Percentiles rank a stretch among this genome's conserved stretches.
Conservation (phyloP, 192 early-diverging fungal genomes). For the Entophlyctis helioformis region DNA sequence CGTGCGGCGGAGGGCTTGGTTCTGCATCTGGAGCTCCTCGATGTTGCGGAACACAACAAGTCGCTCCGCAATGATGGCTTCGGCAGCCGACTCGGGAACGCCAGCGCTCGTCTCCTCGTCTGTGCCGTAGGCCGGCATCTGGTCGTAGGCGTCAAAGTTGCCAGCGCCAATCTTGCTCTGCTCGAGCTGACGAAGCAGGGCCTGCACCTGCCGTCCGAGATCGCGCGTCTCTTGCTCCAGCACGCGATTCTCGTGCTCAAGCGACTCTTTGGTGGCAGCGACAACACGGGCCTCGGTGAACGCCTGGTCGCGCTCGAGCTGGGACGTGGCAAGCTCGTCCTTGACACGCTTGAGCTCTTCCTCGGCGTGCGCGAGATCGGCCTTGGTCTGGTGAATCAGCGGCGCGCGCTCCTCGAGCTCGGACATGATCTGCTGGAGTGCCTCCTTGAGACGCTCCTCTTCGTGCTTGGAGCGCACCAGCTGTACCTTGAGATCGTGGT, state of each 20-base stretch:
- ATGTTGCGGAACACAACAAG: conserved; percentile 2
- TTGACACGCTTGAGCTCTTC: conserved; percentile 11
- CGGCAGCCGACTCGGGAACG: neutral
- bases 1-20: conserved; percentile 1
- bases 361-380: conserved; percentile 11
- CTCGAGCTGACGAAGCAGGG: conserved; percentile 9
- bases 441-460: conserved; percentile 29
- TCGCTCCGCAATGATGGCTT: neutral
- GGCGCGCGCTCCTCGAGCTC: conserved; percentile 49
- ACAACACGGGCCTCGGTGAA: too few species aligned
- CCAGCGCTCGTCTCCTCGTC: too few species aligned
- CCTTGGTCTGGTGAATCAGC: conserved; percentile 33
- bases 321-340: conserved; percentile 8
- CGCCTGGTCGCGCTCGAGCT: neutral
- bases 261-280: too few species aligned
- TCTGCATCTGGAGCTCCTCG: conserved; percentile 8
- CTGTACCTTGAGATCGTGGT: conserved; percentile 38
- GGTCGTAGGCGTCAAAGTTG: neutral
- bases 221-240: conserved; percentile 47
- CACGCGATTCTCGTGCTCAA: conserved; percentile 50
- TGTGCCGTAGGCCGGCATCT: too few species aligned
- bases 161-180: neutral
- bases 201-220: conserved; percentile 31
- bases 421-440: conserved; percentile 39
- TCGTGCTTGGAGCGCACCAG: conserved; percentile 32